Evolutionary conservation across 495 filamentous ascomycete genomes (phyloP), one percentile per base, ranked within the genome.

Genomic region (Astrocystis sublimbata): DNA sequence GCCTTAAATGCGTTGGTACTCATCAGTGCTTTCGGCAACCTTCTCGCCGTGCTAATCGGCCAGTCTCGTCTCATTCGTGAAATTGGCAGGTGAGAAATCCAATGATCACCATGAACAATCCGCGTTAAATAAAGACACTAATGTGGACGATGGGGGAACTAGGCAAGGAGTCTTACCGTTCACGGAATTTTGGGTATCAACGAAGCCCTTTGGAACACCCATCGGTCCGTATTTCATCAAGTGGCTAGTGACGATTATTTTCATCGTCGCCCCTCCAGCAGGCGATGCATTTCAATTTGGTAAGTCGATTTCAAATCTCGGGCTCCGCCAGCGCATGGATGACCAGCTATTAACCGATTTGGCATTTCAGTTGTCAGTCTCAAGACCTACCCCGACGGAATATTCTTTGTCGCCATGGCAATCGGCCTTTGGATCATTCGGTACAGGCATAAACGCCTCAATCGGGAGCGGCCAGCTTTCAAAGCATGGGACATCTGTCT

Each of bases 261-360:
- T 89, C 84, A 88, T 89, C 23, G 64, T 89, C 0, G 86, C 85
- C 1, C 86, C 86, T 4, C 87, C 86, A 0, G 85, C 85, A 2
- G 87, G 87, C 6, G 86, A 89, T 71, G 86, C 86, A 12, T 90
- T 89, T 72, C 85, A 88, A 52, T 88, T 89, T 61, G 69, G 73
- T 71, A 60, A 46, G 68, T 65, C 26, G 23, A 6, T 15, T 12
- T 15, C 28, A 17, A 24, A 23, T 7, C 4, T 7, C 4, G 19
- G 8, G 40, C 21, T 31, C 8, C 3, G 2, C 24, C 6, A 12
- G 7, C 21, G 13, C 40, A 5, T 24, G 13, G 2, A 6, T 23
- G n/a, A n/a, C n/a, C n/a, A n/a, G n/a, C n/a, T n/a, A n/a, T n/a
- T 57, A 57, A 57, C n/a, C 6, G 15, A 17, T 23, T 33, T 12